Percentiles rank a stretch among this genome's conserved stretches.
Evolutionary conservation across 2,329 filamentous ascomycete species (phyloP).

Genomic region (Macrophomina tecta): DNA sequence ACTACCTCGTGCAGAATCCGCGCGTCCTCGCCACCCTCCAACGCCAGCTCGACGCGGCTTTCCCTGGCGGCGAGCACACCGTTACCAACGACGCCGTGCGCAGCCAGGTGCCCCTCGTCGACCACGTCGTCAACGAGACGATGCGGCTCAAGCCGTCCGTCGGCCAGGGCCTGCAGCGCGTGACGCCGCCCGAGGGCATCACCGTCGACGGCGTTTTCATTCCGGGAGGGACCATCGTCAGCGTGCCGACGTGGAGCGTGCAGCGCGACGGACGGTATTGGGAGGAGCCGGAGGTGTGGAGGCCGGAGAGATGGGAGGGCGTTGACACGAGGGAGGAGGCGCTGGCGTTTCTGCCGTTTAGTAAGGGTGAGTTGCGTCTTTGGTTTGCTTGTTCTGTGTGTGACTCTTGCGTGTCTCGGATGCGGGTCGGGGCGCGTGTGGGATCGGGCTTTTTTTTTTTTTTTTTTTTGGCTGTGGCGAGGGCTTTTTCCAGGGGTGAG

Average conservation of each 20-base stretch:
- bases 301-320: constrained; percentile 25
- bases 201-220: constrained; percentile 43
- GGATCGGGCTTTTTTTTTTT: background rate
- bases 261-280: constrained; percentile 22
- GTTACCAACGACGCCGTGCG: constrained; percentile 42
- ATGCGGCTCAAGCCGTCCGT: constrained; percentile 51
- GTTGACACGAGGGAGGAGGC: constrained; percentile 4
- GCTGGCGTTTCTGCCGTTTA: constrained; percentile 23
- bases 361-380: background rate
- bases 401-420: too few species aligned
- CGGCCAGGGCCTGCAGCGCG: constrained; percentile 43
- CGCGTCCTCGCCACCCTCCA: constrained; percentile 25
- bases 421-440: background rate
- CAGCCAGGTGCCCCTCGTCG: constrained; percentile 39
- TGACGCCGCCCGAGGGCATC: constrained; percentile 48
- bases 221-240: constrained; percentile 39
- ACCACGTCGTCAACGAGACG: constrained; percentile 52
- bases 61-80: constrained; percentile 35
- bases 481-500: background rate
- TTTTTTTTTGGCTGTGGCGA: too few species aligned
- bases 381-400: too few species aligned
- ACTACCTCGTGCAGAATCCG: constrained; percentile 33
- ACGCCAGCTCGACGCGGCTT: constrained; percentile 32
- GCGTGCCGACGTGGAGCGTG: constrained; percentile 33
- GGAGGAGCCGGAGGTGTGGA: constrained; percentile 1